These are phyloP conservation scores for Pyrenophora seminiperda DNA, from an alignment of 2,329 filamentous ascomycete genomes.

Conservation along the genomic window DNA sequence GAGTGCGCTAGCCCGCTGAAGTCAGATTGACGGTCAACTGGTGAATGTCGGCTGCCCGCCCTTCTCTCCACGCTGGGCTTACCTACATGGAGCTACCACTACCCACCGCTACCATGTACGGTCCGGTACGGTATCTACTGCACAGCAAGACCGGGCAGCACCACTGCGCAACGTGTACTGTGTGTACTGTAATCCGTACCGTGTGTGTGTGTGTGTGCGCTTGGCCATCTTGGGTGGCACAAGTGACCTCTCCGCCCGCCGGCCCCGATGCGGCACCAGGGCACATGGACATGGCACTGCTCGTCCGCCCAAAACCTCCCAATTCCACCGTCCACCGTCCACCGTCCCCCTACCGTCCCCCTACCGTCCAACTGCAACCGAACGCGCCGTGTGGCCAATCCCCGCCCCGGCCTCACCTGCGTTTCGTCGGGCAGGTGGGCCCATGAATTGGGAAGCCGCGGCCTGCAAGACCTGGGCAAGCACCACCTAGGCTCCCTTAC, in stretches of 20 bases:
- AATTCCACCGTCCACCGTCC: too few relatives aligned
- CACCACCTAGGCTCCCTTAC: conserved; percentile 12
- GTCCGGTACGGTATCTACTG: too few relatives aligned
- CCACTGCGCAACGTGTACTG: too few relatives aligned
- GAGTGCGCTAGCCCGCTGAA: conserved; percentile 12
- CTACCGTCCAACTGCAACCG: neutral
- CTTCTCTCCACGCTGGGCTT: neutral
- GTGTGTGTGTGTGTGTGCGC: neutral
- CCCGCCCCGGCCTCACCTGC: neutral
- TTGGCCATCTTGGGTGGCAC: too few relatives aligned
- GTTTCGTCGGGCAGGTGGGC: conserved; percentile 3
- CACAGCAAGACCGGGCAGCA: too few relatives aligned
- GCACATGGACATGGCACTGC: neutral
- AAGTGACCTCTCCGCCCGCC: neutral
- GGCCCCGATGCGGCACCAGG: neutral
- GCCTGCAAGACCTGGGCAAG: conserved; percentile 9
- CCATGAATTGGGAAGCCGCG: conserved; percentile 15
- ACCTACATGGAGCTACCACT: neutral
- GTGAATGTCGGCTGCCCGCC: conserved; percentile 8
- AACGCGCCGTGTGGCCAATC: conserved; percentile 1
- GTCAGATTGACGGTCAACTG: conserved; percentile 15
- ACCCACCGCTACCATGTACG: too few relatives aligned
- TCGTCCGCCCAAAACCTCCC: too few relatives aligned
- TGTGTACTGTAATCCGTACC: neutral
- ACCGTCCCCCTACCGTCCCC: too few relatives aligned